Evolutionary conservation across 192 early-diverging fungal genomes (phyloP).

Genomic region (Rhizophagus sp.): DNA sequence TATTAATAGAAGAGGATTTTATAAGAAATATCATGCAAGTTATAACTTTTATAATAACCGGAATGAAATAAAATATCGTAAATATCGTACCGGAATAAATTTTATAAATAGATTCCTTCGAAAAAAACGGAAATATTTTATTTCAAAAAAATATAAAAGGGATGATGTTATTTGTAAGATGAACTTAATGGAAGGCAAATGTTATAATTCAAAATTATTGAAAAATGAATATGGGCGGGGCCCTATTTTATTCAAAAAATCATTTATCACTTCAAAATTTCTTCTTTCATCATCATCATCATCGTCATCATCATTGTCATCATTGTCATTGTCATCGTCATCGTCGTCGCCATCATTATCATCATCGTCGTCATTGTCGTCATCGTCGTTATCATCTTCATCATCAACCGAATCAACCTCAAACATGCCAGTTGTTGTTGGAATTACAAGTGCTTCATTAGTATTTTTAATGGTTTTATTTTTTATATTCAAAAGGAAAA

Average conservation of each 20-base stretch:
- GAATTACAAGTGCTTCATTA: not conserved
- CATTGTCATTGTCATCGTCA: no score
- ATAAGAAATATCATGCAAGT: no score
- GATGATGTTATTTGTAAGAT: not conserved
- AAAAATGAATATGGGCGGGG: no score
- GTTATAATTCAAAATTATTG: not conserved
- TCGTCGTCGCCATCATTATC: no score
- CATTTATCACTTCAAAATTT: no score
- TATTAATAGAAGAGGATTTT: not conserved
- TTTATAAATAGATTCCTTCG: not conserved
- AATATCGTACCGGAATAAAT: not conserved
- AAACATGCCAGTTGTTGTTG: not conserved
- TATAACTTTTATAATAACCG: no score
- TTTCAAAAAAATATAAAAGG: not conserved
- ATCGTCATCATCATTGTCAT: no score
- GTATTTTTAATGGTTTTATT: not conserved
- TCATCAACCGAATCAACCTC: not conserved
- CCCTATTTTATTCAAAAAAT: no score
- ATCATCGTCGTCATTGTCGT: not conserved
- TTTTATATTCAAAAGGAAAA: not conserved
- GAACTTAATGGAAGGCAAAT: not conserved
- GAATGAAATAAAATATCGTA: no score
- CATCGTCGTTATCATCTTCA: not conserved
- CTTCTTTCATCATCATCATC: no score
- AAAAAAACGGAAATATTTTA: not conserved